A percentile compares a stretch with the other conserved stretches of the same genome.
phyloP scores from a whole-genome alignment of 164 flowering plant species.

The grape (Vitis vinifera) region ASM3070453v1 NC_081812.1:1514001-1514500 shows the following conservation, averaged over 20 bases:
- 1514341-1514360: conserved; percentile 8
- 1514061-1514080: too few species aligned
- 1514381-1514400: conserved; percentile 3
- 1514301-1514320: too few species aligned
- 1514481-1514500: conserved; percentile 9
- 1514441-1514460: too few species aligned
- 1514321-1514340: too few species aligned
- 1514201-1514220: background rate
- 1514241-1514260: background rate
- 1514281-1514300: too few species aligned
- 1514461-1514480: background rate
- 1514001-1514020: background rate
- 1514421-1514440: too few species aligned
- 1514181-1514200: background rate
- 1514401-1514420: background rate
- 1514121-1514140: background rate
- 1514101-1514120: too few species aligned
- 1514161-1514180: background rate
- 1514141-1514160: conserved; percentile 3
- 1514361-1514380: background rate
- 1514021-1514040: too few species aligned
- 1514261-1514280: too few species aligned
- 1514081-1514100: too few species aligned
- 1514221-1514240: conserved; percentile 3
- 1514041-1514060: too few species aligned